phyloP scores from a whole-genome alignment of 176 grass and related monocot genomes.

The Pharus latifolius region DNA sequence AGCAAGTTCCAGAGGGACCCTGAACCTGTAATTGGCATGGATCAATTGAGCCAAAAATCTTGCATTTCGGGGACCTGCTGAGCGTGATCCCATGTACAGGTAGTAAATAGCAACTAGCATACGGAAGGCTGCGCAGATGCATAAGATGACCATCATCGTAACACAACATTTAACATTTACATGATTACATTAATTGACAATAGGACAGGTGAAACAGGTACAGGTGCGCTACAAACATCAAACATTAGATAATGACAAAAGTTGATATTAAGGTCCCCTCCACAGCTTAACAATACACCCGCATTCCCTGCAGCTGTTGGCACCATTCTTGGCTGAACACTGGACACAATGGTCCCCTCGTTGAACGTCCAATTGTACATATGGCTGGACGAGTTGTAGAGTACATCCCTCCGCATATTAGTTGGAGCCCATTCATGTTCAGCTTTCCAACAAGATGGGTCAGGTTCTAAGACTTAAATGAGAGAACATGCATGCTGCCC shows the following conservation, averaged over 20 bases:
- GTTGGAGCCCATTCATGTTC: background rate
- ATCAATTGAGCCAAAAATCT: too few relatives aligned
- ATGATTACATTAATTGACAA: slow-evolving; percentile 1
- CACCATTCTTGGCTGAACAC: background rate
- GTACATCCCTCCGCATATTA: background rate
- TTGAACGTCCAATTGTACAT: background rate
- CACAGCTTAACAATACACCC: slow-evolving; percentile 7
- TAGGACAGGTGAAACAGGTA: background rate
- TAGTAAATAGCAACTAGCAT: background rate
- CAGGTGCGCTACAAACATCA: background rate
- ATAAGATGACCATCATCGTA: background rate
- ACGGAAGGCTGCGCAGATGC: background rate
- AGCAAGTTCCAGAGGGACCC: too few relatives aligned
- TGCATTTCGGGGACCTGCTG: too few relatives aligned
- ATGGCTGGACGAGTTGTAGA: background rate
- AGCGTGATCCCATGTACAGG: too few relatives aligned
- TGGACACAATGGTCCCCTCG: background rate
- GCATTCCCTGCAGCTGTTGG: background rate
- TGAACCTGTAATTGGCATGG: too few relatives aligned
- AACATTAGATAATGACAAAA: background rate
- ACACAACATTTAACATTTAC: background rate
- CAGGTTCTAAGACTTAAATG: slow-evolving; percentile 31
- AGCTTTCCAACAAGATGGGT: slow-evolving; percentile 28
- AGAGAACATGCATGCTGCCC: slow-evolving; percentile 1
- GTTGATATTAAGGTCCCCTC: background rate